These are phyloP conservation scores for Citrus sinensis DNA, from an alignment of 345 rosid species.

Conservation along the genomic window DNA sequence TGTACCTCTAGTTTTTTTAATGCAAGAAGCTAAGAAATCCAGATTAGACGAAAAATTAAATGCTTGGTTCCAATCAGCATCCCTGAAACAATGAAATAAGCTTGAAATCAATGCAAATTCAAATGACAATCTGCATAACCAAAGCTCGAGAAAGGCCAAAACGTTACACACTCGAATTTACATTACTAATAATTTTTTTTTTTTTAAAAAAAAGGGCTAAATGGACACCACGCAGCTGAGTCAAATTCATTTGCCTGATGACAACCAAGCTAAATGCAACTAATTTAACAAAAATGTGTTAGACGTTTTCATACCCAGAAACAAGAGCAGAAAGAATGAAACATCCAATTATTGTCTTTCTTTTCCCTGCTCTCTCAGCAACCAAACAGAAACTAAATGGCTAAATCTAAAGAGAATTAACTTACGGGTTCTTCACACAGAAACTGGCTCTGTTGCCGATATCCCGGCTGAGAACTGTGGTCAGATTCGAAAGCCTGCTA, in stretches of 20 bases:
- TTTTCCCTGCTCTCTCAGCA: neutral
- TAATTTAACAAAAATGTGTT: neutral
- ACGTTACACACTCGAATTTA: neutral
- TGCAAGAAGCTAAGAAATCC: constrained; percentile 67
- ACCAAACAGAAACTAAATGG: neutral
- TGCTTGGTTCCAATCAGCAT: constrained; percentile 80
- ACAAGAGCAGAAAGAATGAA: constrained; percentile 5
- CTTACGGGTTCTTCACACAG: constrained; percentile 79
- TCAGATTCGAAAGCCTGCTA: constrained; percentile 51
- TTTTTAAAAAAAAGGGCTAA: neutral
- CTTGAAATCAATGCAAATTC: neutral
- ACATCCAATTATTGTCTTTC: neutral
- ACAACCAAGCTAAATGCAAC: neutral
- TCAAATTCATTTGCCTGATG: neutral
- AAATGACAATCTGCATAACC: neutral
- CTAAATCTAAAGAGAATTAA: constrained; percentile 1
- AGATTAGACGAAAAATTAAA: constrained; percentile 75
- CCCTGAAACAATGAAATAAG: constrained; percentile 50
- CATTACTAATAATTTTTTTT: neutral
- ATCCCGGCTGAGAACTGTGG: constrained; percentile 42
- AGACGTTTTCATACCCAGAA: neutral
- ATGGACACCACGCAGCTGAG: neutral
- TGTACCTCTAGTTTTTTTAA: constrained; percentile 56
- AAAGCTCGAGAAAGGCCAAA: neutral
- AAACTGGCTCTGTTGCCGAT: constrained; percentile 49